Evolutionary conservation across 2,329 filamentous ascomycete species (phyloP), one percentile per base, ranked within the genome.

Genomic region (Aspergillus sp.): DNA sequence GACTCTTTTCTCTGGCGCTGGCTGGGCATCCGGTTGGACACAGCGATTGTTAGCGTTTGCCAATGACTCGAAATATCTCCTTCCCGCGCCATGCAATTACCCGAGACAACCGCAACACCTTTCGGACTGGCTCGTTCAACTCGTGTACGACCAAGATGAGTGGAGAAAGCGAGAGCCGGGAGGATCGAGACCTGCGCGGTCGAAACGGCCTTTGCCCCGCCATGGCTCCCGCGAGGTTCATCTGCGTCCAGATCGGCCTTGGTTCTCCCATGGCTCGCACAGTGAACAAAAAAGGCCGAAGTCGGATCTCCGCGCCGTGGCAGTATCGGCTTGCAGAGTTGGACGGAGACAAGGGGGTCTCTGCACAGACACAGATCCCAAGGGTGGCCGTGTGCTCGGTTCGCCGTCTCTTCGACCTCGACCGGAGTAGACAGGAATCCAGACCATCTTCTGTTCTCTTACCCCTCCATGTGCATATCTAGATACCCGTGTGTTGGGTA

Each of bases 21-120:
- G 32, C 49, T 29, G 32, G 18, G 29, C 49, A 49, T 52, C 54
- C 14, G 39, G 57, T 53, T 59, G 49, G 54, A 24, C 42, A 52
- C 20, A 29, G 26, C 26, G 26, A 29, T 9, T 42, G 5, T n/a
- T 29, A 14, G 18, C 12, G 18, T 24, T 51, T 60, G 26, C 50
- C 31, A 52, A 24, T 24, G 32, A 55, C 47, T 55, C 54, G 58
- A 55, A 16, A 45, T 42, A 29, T 49, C 50, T 52, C 26, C 12
- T 46, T 56, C n/a, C 32, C 50, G 22, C 24, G 29, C 14, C 51
- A 52, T 60, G 58, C 54, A 60, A 53, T 54, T 60, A 57, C 58
- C 58, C 58, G 58, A 60, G 58, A 60, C 54, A 60, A 49, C 50
- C 47, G 55, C 55, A 42, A 47, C 52, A 52, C 31, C 45, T 18